Percentiles rank a stretch among this genome's conserved stretches.
phyloP scores from a whole-genome alignment of 106 monocot genomes.

The Narthecium ossifragum region DNA sequence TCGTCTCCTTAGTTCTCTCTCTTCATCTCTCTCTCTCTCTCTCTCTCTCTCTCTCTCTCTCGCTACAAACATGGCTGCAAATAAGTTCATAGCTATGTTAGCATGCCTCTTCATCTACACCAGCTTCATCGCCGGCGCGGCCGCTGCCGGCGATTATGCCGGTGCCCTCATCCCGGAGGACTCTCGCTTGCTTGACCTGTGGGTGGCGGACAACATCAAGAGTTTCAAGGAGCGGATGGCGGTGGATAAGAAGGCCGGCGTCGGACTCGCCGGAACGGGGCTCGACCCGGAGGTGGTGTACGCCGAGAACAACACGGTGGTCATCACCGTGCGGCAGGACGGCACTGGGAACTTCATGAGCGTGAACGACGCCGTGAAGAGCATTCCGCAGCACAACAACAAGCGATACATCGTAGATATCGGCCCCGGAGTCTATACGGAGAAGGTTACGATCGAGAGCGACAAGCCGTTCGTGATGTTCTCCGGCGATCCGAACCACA shows the following conservation, averaged over 20 bases:
- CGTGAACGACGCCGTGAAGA: conserved; percentile 20
- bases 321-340: conserved; percentile 25
- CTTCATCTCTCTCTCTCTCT: too few species aligned
- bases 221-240: too few species aligned
- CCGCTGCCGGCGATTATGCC: too few species aligned
- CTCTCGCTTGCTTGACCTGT: background rate
- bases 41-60: too few species aligned
- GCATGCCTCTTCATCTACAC: background rate
- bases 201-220: background rate
- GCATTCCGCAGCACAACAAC: conserved; percentile 16
- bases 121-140: background rate
- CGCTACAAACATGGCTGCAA: too few species aligned
- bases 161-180: background rate
- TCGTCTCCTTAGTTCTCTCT: too few species aligned
- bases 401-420: conserved; percentile 19
- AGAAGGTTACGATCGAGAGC: conserved; percentile 20
- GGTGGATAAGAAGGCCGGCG: too few species aligned
- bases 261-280: too few species aligned
- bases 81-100: too few species aligned
- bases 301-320: conserved; percentile 3
- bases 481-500: conserved; percentile 14
- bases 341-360: conserved; percentile 27
- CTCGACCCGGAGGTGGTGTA: background rate
- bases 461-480: conserved; percentile 22
- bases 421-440: conserved; percentile 30